These are phyloP conservation scores for Yamagishiella unicocca DNA, from an alignment of 139 green algal genomes.

Conservation along the genomic window DNA sequence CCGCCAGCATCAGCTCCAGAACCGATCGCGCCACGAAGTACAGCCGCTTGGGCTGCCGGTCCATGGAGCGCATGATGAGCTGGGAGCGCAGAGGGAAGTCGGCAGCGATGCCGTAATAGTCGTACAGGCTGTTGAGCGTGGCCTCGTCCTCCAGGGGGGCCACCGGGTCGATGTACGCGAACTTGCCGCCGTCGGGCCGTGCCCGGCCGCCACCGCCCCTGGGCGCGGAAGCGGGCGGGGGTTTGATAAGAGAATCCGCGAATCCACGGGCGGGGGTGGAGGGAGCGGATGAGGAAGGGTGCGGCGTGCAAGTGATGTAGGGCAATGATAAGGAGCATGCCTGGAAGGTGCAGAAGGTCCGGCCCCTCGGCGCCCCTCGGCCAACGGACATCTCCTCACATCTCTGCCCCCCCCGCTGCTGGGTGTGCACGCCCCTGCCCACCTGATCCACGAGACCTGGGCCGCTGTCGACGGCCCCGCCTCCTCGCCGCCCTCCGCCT, in stretches of 20 bases:
- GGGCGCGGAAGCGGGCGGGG: too few relatives aligned
- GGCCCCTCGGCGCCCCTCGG: too few relatives aligned
- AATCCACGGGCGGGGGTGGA: too few relatives aligned
- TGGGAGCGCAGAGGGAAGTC: slow-evolving; percentile 71
- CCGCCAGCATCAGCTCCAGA: slow-evolving; percentile 76
- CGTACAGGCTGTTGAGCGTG: slow-evolving; percentile 51
- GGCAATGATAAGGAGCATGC: too few relatives aligned
- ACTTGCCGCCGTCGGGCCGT: slow-evolving; percentile 44
- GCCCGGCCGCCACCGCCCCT: slow-evolving; percentile 57
- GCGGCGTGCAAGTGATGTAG: too few relatives aligned
- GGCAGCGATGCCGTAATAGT: slow-evolving; percentile 82
- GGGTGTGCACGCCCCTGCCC: too few relatives aligned
- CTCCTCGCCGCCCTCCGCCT: background rate
- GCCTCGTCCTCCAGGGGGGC: slow-evolving; percentile 60
- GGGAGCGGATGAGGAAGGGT: too few relatives aligned
- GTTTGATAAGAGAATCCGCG: too few relatives aligned
- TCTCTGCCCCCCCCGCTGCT: too few relatives aligned
- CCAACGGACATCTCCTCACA: too few relatives aligned
- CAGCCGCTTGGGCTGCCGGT: slow-evolving; percentile 75
- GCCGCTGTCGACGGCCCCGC: background rate
- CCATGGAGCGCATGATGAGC: slow-evolving; percentile 73
- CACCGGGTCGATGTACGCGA: slow-evolving; percentile 64
- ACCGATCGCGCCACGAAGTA: slow-evolving; percentile 69
- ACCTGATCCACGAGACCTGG: slow-evolving; percentile 33
- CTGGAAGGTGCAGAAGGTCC: too few relatives aligned